Evolutionary conservation across 2,329 filamentous ascomycete genomes (phyloP), one percentile per base, ranked within the genome.

Genomic region (Chaetomium olivaceum): DNA sequence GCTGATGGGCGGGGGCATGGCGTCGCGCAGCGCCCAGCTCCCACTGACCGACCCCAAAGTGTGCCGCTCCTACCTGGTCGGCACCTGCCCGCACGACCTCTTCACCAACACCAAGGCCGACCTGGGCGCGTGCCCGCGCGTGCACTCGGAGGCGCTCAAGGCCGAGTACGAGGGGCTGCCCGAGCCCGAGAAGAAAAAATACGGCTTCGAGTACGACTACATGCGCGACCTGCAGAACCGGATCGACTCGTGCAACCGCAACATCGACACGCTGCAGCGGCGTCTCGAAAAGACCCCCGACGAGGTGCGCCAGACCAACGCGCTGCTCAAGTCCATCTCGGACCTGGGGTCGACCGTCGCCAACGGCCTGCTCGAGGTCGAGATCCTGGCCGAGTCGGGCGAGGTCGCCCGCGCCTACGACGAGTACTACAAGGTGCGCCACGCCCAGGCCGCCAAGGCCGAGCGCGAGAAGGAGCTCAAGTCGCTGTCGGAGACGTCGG

Each of bases 91-190:
- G 0, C 94, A 98, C 83, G 95, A 99, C 77, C 92, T 99, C 75
- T 99, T 99, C 85, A 99, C 94, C 71, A 99, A 99, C 81, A 99
- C 95, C 55, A 98, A 97, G 82, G 93, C 98, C 84, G 95, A 99
- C 77, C 86, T 98, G 39, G 95, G 95, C 2, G 86, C 88, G 0
- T 99, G 95, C 75, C 87, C 91, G 58, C 95, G 94, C 76, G 86
- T 94, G 29, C 95, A 99, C 80, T 91, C 88, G 58, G 93, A 97
- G 76, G 87, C 88, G 14, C 84, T 98, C 70, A 97, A 97, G 79
- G 83, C 89, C 57, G 93, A 99, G 77, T 99, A 95, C 78, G 91
- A 96, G 72, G 83, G 81, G 1, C 87, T 95, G 0, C 81, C 90
- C 4, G 82, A 89, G 1, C 79, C 87, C 33, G 90, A 94, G 73